Conservation (phyloP, 2,329 filamentous ascomycete species). For the Colletotrichum sp. region DNA sequence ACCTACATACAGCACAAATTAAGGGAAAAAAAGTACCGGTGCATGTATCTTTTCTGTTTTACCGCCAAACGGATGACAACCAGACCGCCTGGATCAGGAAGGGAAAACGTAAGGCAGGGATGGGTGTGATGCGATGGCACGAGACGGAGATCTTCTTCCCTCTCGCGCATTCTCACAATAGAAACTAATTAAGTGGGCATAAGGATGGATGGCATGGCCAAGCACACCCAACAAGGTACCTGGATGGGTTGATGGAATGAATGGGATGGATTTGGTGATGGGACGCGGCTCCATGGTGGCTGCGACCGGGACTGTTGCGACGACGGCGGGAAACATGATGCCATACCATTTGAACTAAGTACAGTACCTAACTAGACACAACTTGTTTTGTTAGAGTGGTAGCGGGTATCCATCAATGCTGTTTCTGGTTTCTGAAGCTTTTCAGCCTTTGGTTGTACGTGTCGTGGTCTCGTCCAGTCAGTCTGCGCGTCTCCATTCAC, state of each 20-base stretch:
- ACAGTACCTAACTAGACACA: neutral
- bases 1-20: neutral
- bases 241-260: neutral
- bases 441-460: neutral
- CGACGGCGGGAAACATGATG: neutral
- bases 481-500: neutral
- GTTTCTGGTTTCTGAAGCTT: neutral
- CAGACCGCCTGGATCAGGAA: neutral
- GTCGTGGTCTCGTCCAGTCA: neutral
- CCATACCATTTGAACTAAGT: neutral
- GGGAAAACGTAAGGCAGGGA: neutral
- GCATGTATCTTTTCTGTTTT: neutral
- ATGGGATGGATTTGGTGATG: neutral
- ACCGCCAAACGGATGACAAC: neutral
- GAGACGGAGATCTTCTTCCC: neutral
- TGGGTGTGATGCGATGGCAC: neutral
- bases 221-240: neutral
- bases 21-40: neutral
- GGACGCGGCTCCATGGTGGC: neutral
- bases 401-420: neutral
- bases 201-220: neutral
- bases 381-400: neutral
- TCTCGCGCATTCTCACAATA: neutral
- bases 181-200: neutral
- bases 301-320: neutral